Evolutionary conservation across 1,139 yeast genomes (phyloP).

Genomic region (Saccharomycopsis phalli): DNA sequence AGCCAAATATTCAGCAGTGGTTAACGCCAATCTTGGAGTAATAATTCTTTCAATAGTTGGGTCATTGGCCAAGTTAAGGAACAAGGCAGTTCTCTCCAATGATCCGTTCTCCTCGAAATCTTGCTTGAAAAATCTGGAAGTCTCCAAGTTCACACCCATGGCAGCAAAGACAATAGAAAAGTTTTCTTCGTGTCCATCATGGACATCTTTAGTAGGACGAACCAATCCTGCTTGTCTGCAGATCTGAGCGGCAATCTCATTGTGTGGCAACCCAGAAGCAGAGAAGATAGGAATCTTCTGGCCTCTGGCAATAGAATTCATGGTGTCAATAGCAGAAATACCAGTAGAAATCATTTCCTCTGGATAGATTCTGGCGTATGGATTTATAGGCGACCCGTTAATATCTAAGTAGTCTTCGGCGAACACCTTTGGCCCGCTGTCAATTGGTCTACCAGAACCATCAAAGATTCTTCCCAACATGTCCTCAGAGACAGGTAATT

Average conservation of each 20-base stretch:
- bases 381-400: conserved; percentile 97
- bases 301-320: conserved; percentile 99
- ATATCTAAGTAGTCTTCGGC: conserved; percentile 98
- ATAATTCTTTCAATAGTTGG: conserved; percentile 99
- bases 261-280: conserved; percentile 98
- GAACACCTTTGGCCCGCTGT: conserved; percentile 94
- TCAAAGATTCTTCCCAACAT: conserved; percentile 96
- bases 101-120: conserved; percentile 99
- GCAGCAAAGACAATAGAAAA: conserved; percentile 99
- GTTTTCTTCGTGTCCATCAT: conserved; percentile 98
- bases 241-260: conserved; percentile 98
- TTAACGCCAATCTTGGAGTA: conserved; percentile 98
- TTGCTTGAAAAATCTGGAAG: conserved; percentile 91
- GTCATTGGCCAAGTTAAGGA: conserved; percentile 95
- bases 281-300: conserved; percentile 98
- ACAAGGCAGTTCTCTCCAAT: conserved; percentile 91
- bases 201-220: conserved; percentile 98
- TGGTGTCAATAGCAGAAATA: conserved; percentile 94
- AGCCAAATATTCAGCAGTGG: conserved; percentile 97
- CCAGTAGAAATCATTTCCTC: conserved; percentile 99
- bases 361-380: conserved; percentile 95
- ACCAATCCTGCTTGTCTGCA: conserved; percentile 99
- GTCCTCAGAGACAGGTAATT: conserved; percentile 93
- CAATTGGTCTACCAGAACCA: conserved; percentile 98
- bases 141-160: conserved; percentile 91